A percentile compares a stretch with the other conserved stretches of the same genome.
Evolutionary conservation across 2,329 filamentous ascomycete genomes (phyloP).

Genomic region (Fusarium denticulatum): DNA sequence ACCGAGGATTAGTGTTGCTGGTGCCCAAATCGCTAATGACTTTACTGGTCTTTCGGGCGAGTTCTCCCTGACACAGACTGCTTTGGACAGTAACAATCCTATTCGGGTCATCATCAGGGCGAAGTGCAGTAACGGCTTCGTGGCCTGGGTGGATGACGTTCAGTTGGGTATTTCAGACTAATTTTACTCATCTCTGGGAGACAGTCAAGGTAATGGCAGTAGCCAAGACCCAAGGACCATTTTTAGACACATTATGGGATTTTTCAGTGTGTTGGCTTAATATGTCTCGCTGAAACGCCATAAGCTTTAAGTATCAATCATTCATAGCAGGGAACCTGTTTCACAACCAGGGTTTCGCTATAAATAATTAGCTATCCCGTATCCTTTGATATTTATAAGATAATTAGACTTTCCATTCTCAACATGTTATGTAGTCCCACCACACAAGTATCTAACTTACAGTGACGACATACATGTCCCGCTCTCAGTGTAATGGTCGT

Average conservation of each 20-base stretch:
- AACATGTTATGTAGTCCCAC: rapidly evolving
- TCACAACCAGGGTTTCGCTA: neutral
- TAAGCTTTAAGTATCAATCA: no score
- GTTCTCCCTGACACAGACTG: neutral
- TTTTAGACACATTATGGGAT: neutral
- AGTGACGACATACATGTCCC: rapidly evolving
- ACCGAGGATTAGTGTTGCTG: neutral
- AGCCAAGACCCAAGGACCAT: neutral
- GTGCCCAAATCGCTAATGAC: neutral
- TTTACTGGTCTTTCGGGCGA: neutral
- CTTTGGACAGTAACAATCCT: neutral
- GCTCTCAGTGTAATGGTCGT: no score
- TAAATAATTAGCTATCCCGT: neutral
- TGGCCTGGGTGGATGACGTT: neutral
- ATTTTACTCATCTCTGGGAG: rapidly evolving
- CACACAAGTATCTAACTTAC: no score
- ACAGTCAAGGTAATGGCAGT: no score
- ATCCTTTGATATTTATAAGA: neutral
- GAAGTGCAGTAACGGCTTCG: neutral
- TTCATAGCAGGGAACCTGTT: neutral
- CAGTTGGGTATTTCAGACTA: neutral
- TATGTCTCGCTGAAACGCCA: no score
- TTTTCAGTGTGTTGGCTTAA: no score
- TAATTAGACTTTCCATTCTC: neutral
- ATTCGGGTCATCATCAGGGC: neutral